Percentiles rank a stretch among this genome's conserved stretches.
Evolutionary conservation across 2,329 filamentous ascomycete genomes (phyloP).

Genomic region (Chaetothyriales sp.): DNA sequence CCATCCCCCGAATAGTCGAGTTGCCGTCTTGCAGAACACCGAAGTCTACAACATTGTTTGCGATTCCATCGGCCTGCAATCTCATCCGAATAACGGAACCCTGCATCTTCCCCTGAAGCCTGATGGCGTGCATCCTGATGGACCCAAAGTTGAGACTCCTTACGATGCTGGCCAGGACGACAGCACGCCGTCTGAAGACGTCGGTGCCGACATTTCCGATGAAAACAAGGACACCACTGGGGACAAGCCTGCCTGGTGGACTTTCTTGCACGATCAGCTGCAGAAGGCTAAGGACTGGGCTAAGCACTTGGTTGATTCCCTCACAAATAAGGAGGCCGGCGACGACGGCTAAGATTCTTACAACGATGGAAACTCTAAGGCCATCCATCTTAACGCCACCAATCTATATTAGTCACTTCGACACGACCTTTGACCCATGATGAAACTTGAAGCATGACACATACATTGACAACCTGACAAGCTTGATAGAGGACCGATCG

Average conservation of each 20-base stretch:
- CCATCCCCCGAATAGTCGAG: slow-evolving; percentile 63
- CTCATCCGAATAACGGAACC: slow-evolving; percentile 76
- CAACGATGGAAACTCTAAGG: not conserved
- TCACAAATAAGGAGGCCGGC: slow-evolving; percentile 15
- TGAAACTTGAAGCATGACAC: not conserved
- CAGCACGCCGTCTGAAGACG: not conserved
- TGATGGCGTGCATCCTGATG: slow-evolving; percentile 32
- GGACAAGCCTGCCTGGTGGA: slow-evolving; percentile 15
- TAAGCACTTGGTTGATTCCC: slow-evolving; percentile 15
- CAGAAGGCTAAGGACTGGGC: slow-evolving; percentile 19
- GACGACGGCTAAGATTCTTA: slow-evolving; percentile 5
- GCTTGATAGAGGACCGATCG: not conserved
- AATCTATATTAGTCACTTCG: not conserved
- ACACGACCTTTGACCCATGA: not conserved
- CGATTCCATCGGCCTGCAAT: slow-evolving; percentile 63
- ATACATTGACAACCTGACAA: not conserved
- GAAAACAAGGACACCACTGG: not conserved
- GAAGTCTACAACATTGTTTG: slow-evolving; percentile 93
- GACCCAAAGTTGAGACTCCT: slow-evolving; percentile 16
- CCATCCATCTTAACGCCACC: not conserved
- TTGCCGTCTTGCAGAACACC: slow-evolving; percentile 80
- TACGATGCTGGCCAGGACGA: slow-evolving; percentile 5
- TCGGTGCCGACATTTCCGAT: not conserved
- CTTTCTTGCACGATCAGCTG: slow-evolving; percentile 15
- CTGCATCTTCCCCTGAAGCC: slow-evolving; percentile 39